Evolutionary conservation across 768 basidiomycete species (phyloP), one percentile per base, ranked within the genome.

Genomic region (Lentinula sp.): DNA sequence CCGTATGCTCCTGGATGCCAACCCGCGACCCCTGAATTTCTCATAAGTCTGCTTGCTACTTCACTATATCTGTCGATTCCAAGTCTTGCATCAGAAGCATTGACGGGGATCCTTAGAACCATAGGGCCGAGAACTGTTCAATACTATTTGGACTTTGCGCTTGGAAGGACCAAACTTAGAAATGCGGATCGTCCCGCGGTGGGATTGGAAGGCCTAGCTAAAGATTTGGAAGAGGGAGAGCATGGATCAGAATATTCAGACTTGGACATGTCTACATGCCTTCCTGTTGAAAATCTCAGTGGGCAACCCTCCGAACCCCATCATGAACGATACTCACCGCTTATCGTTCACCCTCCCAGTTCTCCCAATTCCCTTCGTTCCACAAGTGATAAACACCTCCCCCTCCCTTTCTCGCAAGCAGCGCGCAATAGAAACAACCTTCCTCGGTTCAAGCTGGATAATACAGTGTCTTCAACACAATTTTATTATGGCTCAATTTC

Each of bases 401-500:
- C 63, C 13, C 60, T 42, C 46, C 23, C 50, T n/a, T 16, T 32
- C 28, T 42, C 42, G 23, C 48, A 60, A 9, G 16, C 36, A 18
- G 18, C 36, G 16, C 28, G 10, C 41, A 12, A 50, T 4, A 52
- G 8, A 16, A 68, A 33, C 65, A 63, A 51, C 32, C 52, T 46
- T 20, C 18, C 56, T 35, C n/a, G 36, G 28, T 28, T 3, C 28
- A 28, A 28, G 28, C 2, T 28, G 15, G 15, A 36, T 33, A 8
- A 45, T 7, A 70, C 18, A 67, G 62, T 20, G 65, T 67, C 75
- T 39, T 50, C 32, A 4, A 15, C 51, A 37, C 28, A 18, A n/a
- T 90, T 86, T 66, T 81, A 86, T 68, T 96, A 97, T 67, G 95
- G 94, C n/a, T 80, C 84, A n/a, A 79, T 94, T 9, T 90, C 90